These are phyloP conservation scores for Wickerhamomyces bovis DNA, from an alignment of 805 yeast species.

Conservation along the genomic window DNA sequence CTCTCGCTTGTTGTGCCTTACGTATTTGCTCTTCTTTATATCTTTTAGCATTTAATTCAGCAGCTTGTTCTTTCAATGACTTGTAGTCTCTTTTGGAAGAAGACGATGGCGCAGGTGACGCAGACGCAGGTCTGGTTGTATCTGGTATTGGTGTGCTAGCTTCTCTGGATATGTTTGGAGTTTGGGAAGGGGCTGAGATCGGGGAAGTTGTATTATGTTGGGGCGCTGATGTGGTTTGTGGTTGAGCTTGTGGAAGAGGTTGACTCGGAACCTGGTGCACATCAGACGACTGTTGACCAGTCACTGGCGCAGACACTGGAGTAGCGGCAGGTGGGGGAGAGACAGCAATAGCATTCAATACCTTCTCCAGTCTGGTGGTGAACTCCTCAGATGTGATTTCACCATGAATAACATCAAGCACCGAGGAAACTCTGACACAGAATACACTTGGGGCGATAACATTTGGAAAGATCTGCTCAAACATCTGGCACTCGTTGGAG, in stretches of 20 bases:
- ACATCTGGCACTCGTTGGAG: conserved; percentile 39
- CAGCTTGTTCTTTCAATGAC: conserved; percentile 36
- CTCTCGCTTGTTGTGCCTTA: conserved; percentile 31
- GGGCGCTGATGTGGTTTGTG: not conserved
- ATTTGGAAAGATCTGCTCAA: conserved; percentile 51
- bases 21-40: conserved; percentile 34
- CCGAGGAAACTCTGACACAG: conserved; percentile 42
- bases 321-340: not conserved
- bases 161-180: not conserved
- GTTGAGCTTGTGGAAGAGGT: not conserved
- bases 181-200: conserved; percentile 8
- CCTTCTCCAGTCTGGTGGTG: conserved; percentile 20
- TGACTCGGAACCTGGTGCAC: not conserved
- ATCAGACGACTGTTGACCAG: no score
- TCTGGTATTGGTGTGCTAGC: conserved; percentile 3
- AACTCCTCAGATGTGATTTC: conserved; percentile 26
- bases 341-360: conserved; percentile 1
- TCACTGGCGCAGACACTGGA: no score
- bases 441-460: conserved; percentile 50
- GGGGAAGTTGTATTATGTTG: not conserved
- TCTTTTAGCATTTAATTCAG: conserved; percentile 31
- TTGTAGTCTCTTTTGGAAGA: conserved; percentile 9
- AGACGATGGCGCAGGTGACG: conserved; percentile 9
- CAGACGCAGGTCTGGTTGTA: conserved; percentile 7
- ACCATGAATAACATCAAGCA: conserved; percentile 37